phyloP scores from a whole-genome alignment of 2,329 filamentous ascomycete genomes.

The Didymella pomorum region DNA sequence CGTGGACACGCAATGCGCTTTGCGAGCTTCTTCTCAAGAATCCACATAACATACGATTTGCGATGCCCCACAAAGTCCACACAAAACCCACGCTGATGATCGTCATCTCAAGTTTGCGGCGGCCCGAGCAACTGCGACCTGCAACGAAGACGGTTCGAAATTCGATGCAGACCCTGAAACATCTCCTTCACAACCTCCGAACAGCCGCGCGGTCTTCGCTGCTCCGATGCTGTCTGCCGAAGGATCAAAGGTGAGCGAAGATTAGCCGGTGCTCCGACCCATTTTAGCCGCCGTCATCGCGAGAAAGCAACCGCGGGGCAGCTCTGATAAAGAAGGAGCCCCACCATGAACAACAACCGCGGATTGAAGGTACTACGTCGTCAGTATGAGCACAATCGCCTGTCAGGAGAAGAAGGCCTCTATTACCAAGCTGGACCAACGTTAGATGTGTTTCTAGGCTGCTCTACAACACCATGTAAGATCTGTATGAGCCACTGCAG shows the following conservation, averaged over 20 bases:
- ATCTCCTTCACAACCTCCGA: neutral
- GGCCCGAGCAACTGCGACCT: slow-evolving; percentile 1
- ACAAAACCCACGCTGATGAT: slow-evolving; percentile 3
- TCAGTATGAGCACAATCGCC: neutral
- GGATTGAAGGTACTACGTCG: neutral
- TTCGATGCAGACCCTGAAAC: slow-evolving; percentile 11
- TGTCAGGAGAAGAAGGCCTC: neutral
- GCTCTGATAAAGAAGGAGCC: slow-evolving; percentile 9
- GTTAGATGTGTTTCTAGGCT: neutral
- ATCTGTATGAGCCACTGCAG: slow-evolving; percentile 2
- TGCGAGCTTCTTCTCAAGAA: slow-evolving; percentile 6
- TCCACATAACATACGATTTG: slow-evolving; percentile 6
- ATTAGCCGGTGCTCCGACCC: slow-evolving; percentile 21
- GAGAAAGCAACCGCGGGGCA: slow-evolving; percentile 7
- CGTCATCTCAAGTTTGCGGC: neutral
- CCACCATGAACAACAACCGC: slow-evolving; percentile 19
- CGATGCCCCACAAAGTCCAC: slow-evolving; percentile 1
- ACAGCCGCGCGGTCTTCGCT: slow-evolving; percentile 5
- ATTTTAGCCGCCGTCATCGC: slow-evolving; percentile 17
- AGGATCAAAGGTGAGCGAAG: slow-evolving; percentile 4
- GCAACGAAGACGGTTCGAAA: neutral
- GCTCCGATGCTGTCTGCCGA: slow-evolving; percentile 6
- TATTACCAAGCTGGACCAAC: neutral
- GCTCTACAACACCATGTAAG: neutral
- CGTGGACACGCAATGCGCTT: slow-evolving; percentile 3